phyloP scores from a whole-genome alignment of 2,329 filamentous ascomycete genomes.

The Trichophyton benhamiae region DNA sequence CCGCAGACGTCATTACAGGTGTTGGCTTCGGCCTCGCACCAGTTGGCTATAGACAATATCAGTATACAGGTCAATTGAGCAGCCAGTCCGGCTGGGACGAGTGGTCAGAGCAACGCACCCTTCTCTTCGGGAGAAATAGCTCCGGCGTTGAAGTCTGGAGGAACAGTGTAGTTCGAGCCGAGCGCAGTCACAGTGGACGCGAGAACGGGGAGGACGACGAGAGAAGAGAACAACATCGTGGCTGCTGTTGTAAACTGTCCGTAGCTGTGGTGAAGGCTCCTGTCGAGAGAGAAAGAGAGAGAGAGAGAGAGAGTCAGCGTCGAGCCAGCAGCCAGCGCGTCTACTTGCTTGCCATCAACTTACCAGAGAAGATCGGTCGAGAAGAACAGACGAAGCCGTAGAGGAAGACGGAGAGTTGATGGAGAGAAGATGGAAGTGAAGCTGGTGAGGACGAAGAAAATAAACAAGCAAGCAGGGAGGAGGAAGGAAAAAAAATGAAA shows the following conservation, averaged over 20 bases:
- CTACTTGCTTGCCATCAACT: neutral
- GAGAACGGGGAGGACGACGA: constrained; percentile 37
- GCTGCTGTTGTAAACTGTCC: neutral
- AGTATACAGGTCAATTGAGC: constrained; percentile 1
- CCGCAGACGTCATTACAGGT: constrained; percentile 50
- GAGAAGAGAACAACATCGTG: constrained; percentile 31
- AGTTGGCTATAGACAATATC: constrained; percentile 29
- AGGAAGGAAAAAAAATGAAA: constrained; percentile 5
- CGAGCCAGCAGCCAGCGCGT: neutral
- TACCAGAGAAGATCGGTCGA: neutral
- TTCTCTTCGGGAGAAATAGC: constrained; percentile 27
- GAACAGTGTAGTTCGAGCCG: constrained; percentile 19
- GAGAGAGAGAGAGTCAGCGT: neutral
- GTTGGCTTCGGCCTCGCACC: constrained; percentile 49
- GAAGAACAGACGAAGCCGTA: neutral
- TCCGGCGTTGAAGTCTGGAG: constrained; percentile 32
- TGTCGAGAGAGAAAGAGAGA: neutral
- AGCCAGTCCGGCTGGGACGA: neutral
- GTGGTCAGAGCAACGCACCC: constrained; percentile 15
- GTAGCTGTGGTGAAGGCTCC: neutral
- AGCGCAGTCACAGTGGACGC: constrained; percentile 36
- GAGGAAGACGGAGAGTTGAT: neutral
- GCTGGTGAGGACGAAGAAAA: neutral
- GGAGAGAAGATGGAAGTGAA: neutral
- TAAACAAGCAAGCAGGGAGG: neutral